Evolutionary conservation across 2,329 filamentous ascomycete genomes (phyloP).

Genomic region (Fusarium paranaense): DNA sequence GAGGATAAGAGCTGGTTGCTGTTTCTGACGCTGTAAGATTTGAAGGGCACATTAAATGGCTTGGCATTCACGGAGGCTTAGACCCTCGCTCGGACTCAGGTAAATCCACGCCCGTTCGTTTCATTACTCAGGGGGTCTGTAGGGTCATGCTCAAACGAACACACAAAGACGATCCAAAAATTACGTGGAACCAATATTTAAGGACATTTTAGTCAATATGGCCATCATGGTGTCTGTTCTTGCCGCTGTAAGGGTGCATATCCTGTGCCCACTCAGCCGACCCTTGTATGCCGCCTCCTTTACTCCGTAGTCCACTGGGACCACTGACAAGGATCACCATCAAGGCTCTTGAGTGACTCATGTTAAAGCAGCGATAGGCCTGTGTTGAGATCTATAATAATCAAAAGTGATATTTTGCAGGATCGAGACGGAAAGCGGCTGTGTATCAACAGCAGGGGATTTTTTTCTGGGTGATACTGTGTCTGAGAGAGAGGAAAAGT

Average conservation of each 20-base stretch:
- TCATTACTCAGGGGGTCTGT: neutral
- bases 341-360: neutral
- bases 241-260: neutral
- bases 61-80: neutral
- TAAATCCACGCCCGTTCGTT: neutral
- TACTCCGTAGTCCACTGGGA: neutral
- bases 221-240: neutral
- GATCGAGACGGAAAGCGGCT: neutral
- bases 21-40: neutral
- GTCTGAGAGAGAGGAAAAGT: neutral
- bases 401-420: neutral
- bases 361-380: neutral
- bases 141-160: neutral
- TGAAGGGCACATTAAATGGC: neutral
- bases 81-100: neutral
- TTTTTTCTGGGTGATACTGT: neutral
- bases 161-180: neutral
- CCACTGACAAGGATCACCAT: neutral
- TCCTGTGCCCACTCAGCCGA: neutral
- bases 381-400: neutral
- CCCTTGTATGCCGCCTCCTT: neutral
- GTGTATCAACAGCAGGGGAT: neutral
- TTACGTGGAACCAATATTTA: neutral
- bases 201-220: neutral
- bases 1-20: neutral